A percentile compares a stretch with the other conserved stretches of the same genome.
Evolutionary conservation across 805 yeast species (phyloP).

Genomic region (Lachancea kluyveri): DNA sequence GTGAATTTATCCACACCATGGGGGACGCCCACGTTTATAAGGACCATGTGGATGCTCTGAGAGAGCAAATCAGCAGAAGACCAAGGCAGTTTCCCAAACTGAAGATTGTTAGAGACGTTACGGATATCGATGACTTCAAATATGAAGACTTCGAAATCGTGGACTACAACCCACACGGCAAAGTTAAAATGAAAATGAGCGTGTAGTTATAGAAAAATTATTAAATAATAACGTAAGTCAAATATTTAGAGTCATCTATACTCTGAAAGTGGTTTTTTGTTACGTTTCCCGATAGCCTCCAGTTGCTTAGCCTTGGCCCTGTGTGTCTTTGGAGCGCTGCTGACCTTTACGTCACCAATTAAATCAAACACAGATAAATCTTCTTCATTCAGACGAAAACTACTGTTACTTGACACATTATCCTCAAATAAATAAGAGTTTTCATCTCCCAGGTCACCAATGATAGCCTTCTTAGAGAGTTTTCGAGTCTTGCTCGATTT

Average conservation of each 20-base stretch:
- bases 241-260: neutral
- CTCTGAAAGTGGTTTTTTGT: conserved; percentile 5
- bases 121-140: conserved; percentile 76
- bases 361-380: conserved; percentile 39
- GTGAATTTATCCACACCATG: conserved; percentile 90
- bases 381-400: conserved; percentile 26
- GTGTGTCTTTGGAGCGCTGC: conserved; percentile 20
- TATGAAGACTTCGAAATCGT: conserved; percentile 81
- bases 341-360: conserved; percentile 23
- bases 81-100: conserved; percentile 82
- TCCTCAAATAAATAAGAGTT: conserved; percentile 11
- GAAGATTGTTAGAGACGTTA: conserved; percentile 58
- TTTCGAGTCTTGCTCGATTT: conserved; percentile 16
- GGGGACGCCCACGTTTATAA: conserved; percentile 96
- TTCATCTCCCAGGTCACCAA: conserved; percentile 24
- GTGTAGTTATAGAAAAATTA: conserved; percentile 41
- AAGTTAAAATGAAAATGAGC: conserved; percentile 95
- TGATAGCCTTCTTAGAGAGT: conserved; percentile 26
- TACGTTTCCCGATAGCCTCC: conserved; percentile 4
- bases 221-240: neutral
- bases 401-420: conserved; percentile 6
- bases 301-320: conserved; percentile 15
- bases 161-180: conserved; percentile 74
- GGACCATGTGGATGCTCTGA: conserved; percentile 88
- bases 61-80: conserved; percentile 65